Conservation (phyloP, 192 early-diverging fungal species). For the Umbelopsis ramanniana region DNA sequence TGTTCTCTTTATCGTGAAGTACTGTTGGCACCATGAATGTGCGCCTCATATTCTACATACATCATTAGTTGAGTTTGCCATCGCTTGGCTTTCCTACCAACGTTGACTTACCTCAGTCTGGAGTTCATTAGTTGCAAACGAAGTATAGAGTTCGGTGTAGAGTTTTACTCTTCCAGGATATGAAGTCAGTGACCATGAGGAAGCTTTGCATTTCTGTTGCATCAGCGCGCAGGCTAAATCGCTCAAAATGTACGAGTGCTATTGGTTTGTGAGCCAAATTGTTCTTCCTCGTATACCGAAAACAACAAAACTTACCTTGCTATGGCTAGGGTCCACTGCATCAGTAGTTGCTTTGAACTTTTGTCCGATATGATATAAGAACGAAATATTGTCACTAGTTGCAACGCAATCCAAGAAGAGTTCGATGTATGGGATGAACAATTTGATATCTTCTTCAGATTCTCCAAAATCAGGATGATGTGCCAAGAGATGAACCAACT, state of each 20-base stretch:
- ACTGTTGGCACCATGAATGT: not conserved
- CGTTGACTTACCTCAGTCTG: slow-evolving; percentile 41
- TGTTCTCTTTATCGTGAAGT: slow-evolving; percentile 3
- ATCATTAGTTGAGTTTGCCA: not conserved
- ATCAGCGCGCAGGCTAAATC: slow-evolving; percentile 85
- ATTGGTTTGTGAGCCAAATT: slow-evolving; percentile 6
- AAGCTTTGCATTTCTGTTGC: slow-evolving; percentile 70
- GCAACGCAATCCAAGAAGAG: slow-evolving; percentile 84
- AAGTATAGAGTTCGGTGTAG: slow-evolving; percentile 69
- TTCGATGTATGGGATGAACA: slow-evolving; percentile 79
- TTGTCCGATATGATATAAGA: slow-evolving; percentile 74
- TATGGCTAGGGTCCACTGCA: slow-evolving; percentile 45
- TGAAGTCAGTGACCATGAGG: slow-evolving; percentile 80
- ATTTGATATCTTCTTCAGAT: slow-evolving; percentile 45
- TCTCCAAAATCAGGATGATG: slow-evolving; percentile 83
- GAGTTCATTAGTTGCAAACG: slow-evolving; percentile 42
- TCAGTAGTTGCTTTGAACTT: slow-evolving; percentile 81
- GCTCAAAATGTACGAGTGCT: slow-evolving; percentile 81
- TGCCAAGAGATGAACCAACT: slow-evolving; percentile 76
- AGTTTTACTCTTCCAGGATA: slow-evolving; percentile 75
- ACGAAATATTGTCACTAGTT: slow-evolving; percentile 81
- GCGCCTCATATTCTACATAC: slow-evolving; percentile 8
- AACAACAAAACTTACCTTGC: slow-evolving; percentile 45
- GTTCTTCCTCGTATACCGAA: not conserved
- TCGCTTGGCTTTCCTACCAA: not conserved